Conservation (phyloP, 2,329 filamentous ascomycete genomes). For the Calonectria honghensis region DNA sequence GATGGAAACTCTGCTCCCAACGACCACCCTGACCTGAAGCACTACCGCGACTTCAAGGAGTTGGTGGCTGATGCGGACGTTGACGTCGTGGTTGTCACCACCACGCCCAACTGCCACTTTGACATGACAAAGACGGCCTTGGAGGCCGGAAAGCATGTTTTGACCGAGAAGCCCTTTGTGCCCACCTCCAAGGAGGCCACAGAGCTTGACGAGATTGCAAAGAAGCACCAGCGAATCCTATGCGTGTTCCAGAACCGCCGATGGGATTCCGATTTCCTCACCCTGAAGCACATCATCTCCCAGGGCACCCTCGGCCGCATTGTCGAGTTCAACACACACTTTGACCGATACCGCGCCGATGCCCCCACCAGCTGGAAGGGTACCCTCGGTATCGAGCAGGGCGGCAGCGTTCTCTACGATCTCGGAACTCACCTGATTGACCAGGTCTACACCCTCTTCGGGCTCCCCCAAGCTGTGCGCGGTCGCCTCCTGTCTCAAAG, state of each 20-base stretch:
- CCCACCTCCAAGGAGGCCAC: constrained; percentile 74
- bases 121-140: constrained; percentile 13
- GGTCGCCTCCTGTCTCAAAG: background rate
- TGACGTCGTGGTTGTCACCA: constrained; percentile 10
- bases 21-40: constrained; percentile 10
- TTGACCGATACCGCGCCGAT: constrained; percentile 81
- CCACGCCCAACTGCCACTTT: constrained; percentile 13
- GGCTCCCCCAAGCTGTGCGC: constrained; percentile 8
- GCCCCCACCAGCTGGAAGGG: constrained; percentile 79
- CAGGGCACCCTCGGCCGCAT: constrained; percentile 78
- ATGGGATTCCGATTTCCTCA: constrained; percentile 85
- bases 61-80: constrained; percentile 1
- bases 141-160: constrained; percentile 8
- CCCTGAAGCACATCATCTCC: constrained; percentile 76
- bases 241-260: constrained; percentile 85
- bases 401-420: constrained; percentile 11
- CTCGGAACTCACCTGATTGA: constrained; percentile 14
- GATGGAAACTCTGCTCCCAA: constrained; percentile 56
- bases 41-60: constrained; percentile 15
- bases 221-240: constrained; percentile 69
- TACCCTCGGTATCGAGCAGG: constrained; percentile 67
- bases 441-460: constrained; percentile 14
- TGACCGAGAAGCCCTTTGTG: constrained; percentile 22
- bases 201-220: constrained; percentile 73
- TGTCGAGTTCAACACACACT: constrained; percentile 85